Evolutionary conservation across 129 eudicot species (phyloP).

Genomic region (Cynara cardunculus): DNA sequence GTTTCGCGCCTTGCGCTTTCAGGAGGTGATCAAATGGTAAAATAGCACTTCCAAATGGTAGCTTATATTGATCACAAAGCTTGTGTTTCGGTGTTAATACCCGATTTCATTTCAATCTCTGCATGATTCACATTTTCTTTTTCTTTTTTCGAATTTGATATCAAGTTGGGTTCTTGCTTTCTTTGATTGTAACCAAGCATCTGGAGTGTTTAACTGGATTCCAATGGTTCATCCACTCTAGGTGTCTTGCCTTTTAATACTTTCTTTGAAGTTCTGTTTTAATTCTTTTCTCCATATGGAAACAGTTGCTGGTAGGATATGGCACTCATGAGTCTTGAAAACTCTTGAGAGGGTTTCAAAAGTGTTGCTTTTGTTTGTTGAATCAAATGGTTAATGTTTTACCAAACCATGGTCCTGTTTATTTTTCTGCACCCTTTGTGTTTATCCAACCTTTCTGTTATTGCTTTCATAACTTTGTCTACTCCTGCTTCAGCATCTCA

Average conservation of each 20-base stretch:
- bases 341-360: background rate
- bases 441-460: background rate
- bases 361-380: conserved; percentile 2
- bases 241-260: conserved; percentile 13
- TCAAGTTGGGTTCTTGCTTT: conserved; percentile 12
- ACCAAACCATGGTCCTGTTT: background rate
- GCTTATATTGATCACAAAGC: conserved; percentile 14
- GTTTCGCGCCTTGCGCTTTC: conserved; percentile 51
- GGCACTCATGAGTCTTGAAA: background rate
- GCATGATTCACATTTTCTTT: conserved; percentile 9
- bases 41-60: conserved; percentile 24
- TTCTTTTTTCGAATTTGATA: background rate
- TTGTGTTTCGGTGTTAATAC: conserved; percentile 18
- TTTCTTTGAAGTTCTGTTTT: background rate
- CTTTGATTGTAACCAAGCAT: conserved; percentile 21
- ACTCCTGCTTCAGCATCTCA: background rate
- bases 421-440: background rate
- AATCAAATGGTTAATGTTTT: conserved; percentile 4
- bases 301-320: conserved; percentile 7
- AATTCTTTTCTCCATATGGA: conserved; percentile 6
- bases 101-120: conserved; percentile 10
- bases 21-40: conserved; percentile 50
- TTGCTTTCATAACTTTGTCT: background rate
- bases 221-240: background rate
- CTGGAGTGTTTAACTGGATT: background rate